Percentiles rank a stretch among this genome's conserved stretches.
Evolutionary conservation across 805 yeast species (phyloP).

Genomic region (Nakazawaea ishiwadae): DNA sequence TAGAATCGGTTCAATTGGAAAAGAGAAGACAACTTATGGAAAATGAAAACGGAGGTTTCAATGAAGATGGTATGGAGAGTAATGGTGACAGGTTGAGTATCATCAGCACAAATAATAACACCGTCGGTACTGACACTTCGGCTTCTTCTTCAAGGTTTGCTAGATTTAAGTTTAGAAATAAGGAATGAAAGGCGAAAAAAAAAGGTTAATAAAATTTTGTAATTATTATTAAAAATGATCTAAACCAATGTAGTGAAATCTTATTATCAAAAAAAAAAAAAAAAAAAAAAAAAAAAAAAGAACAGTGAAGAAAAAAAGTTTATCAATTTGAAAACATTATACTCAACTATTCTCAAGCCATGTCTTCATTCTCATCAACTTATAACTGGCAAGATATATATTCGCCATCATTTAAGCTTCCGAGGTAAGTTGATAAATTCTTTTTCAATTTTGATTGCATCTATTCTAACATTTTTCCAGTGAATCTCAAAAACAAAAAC

Average conservation of each 20-base stretch:
- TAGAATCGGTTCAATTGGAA: slow-evolving; percentile 26
- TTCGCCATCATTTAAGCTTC: slow-evolving; percentile 1
- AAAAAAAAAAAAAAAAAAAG: no score
- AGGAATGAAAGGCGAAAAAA: neutral
- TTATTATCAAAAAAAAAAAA: no score
- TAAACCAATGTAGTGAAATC: no score
- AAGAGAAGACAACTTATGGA: no score
- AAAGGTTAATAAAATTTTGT: neutral
- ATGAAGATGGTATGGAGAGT: slow-evolving; percentile 1
- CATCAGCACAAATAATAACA: neutral
- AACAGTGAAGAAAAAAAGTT: neutral
- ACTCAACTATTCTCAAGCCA: no score
- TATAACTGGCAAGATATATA: slow-evolving; percentile 2
- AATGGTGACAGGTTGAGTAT: slow-evolving; percentile 5
- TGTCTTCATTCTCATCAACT: slow-evolving; percentile 1
- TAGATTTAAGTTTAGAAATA: slow-evolving; percentile 11
- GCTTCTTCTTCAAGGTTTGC: slow-evolving; percentile 9
- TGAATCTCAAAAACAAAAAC: neutral
- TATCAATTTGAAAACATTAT: no score
- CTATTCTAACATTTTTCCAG: neutral
- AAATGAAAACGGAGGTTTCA: neutral
- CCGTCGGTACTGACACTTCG: neutral
- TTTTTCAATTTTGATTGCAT: neutral
- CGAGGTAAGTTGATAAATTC: neutral
- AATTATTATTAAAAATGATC: no score